Evolutionary conservation across 805 yeast genomes (phyloP), one percentile per base, ranked within the genome.

Genomic region (Ogataea neopini): DNA sequence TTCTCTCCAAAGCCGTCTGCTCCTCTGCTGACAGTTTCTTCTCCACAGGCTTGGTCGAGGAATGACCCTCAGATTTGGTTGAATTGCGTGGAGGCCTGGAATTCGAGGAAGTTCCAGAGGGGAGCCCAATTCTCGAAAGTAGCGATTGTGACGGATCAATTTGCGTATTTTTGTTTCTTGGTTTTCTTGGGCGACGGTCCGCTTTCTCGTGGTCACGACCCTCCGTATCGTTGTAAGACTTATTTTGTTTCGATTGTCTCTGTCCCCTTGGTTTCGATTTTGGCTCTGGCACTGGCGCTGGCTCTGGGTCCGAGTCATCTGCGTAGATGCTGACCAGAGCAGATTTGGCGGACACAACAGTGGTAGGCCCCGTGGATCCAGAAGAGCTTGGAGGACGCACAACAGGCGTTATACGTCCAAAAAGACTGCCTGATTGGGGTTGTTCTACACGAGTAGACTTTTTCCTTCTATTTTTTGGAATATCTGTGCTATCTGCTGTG

Each of bases 71-170:
- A n/a, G 34, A n/a, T 10, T 13, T 17, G 11, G 37, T 5, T 10
- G 37, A 10, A n/a, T 23, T 22, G 23, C 37, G 37, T 11, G 22
- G 15, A 8, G 23, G n/a, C n/a, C n/a, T n/a, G n/a, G n/a, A n/a
- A n/a, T n/a, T n/a, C n/a, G n/a, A n/a, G n/a, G n/a, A n/a, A n/a
- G n/a, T n/a, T n/a, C n/a, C n/a, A n/a, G n/a, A n/a, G 11, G 41
- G 35, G 4, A 41, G 47, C 25, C 41, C 48, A 8, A 39, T 40
- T 22, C 51, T 36, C 28, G 49, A 34, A 9, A 48, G 42, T 9
- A 48, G 37, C 6, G 48, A 40, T 33, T 26, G 35, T n/a, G 34
- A 23, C 6, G 33, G 32, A 15, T 22, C 25, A 11, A 18, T 9
- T 34, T 40, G 33, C 28, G 44, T 32, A 19, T 42, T 30, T 34